These are phyloP conservation scores for Cyclotella distinguenda DNA, from an alignment of 108 stramenopile genomes.

Conservation along the genomic window DNA sequence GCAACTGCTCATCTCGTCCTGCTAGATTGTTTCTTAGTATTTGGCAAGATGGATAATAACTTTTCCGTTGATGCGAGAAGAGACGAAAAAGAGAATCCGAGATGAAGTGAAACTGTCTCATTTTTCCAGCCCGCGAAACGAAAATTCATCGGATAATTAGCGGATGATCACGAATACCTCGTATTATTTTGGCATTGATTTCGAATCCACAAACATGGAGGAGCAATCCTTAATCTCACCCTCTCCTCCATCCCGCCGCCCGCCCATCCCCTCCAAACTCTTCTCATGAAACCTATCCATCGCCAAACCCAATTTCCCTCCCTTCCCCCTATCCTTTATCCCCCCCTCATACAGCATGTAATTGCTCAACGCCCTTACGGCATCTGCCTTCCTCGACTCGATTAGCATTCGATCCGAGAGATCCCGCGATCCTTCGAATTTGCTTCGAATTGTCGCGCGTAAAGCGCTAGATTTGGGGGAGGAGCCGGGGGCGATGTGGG, in stretches of 20 bases:
- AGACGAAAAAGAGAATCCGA: too few relatives aligned
- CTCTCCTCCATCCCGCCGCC: background rate
- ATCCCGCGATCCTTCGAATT: slow-evolving; percentile 61
- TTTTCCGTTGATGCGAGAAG: too few relatives aligned
- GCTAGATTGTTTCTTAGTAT: too few relatives aligned
- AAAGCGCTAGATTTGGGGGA: slow-evolving; percentile 74
- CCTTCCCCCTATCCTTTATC: slow-evolving; percentile 59
- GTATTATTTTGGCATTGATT: too few relatives aligned
- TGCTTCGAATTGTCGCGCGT: slow-evolving; percentile 60
- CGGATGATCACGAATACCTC: too few relatives aligned
- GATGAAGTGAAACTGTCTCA: too few relatives aligned
- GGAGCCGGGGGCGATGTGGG: slow-evolving; percentile 76
- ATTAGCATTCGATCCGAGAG: slow-evolving; percentile 51
- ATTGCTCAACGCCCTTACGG: slow-evolving; percentile 83
- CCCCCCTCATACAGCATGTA: slow-evolving; percentile 84
- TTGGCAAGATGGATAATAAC: too few relatives aligned
- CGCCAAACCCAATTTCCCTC: slow-evolving; percentile 43
- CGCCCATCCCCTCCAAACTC: slow-evolving; percentile 38
- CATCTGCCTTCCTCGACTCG: slow-evolving; percentile 68
- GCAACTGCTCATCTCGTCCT: too few relatives aligned
- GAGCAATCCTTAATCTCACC: too few relatives aligned
- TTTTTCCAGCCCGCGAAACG: too few relatives aligned
- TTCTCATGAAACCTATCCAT: slow-evolving; percentile 49
- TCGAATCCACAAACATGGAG: too few relatives aligned
- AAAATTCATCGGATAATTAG: too few relatives aligned